Conservation (phyloP, 176 grass and related monocot species). For the Bothriochloa decipiens region DNA sequence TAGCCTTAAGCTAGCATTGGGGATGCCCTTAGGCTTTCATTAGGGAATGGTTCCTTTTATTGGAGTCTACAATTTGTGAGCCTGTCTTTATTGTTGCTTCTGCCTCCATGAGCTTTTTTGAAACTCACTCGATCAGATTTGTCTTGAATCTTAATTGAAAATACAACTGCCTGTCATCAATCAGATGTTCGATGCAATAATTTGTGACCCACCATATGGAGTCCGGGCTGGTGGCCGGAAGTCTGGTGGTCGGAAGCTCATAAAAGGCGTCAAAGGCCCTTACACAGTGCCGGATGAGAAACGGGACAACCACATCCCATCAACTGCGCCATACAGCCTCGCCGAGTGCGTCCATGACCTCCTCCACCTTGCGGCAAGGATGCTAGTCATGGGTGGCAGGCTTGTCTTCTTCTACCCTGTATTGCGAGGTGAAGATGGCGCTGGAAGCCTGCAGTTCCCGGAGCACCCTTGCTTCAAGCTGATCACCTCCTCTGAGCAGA, state of each 20-base stretch:
- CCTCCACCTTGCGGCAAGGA: constrained; percentile 72
- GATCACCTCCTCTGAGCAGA: constrained; percentile 73
- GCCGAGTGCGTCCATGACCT: constrained; percentile 87
- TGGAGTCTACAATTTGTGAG: background rate
- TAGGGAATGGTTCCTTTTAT: background rate
- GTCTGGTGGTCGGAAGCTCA: constrained; percentile 78
- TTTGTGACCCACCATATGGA: constrained; percentile 95
- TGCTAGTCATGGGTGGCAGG: constrained; percentile 81
- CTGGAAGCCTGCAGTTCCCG: constrained; percentile 42
- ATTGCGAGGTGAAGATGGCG: constrained; percentile 67
- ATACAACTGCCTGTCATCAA: constrained; percentile 24
- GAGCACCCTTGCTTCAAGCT: constrained; percentile 93
- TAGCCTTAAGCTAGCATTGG: too few species aligned
- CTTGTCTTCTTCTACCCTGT: constrained; percentile 86
- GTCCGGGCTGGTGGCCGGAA: constrained; percentile 93
- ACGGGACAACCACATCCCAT: constrained; percentile 85
- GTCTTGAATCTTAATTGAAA: background rate
- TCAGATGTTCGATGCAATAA: constrained; percentile 88
- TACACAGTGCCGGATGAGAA: constrained; percentile 93
- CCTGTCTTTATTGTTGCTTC: constrained; percentile 8
- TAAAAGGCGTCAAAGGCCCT: constrained; percentile 70
- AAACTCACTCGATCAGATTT: background rate
- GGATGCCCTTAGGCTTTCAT: background rate
- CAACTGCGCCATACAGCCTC: constrained; percentile 81
- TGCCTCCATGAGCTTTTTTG: background rate